Base-by-base conservation (phyloP, 257 asterid genomes). In the Solanum virginianum region DNA sequence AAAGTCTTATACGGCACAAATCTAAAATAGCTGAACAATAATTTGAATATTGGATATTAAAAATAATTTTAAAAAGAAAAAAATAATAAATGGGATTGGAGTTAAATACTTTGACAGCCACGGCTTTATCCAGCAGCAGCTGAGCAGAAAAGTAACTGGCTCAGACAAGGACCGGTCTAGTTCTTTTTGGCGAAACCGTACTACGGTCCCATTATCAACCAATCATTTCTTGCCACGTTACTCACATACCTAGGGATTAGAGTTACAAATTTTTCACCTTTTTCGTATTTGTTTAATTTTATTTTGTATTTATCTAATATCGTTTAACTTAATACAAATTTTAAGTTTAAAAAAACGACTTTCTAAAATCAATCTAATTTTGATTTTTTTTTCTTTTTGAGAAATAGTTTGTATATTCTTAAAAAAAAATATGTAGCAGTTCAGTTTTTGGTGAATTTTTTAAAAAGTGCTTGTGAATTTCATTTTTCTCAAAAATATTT, bases 101-200 rank as follows among this genome's bases (percentile, higher is more conserved):
- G 14, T 59, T 13, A 59, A 68, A 29, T 15, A 29, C 36, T 68
- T 68, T 69, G 16, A 5, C 26, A 39, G 51, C 5, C 79, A 16
- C 51, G 15, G 39, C 15, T 17, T 69, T 68, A 36, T 49, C 66
- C 68, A 39, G 51, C 17, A 39, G 8, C 36, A n/a, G 66, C 1
- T 8, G 45, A 43, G 59, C 87, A 84, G 59, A 82, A 53, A 63
- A 41, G 85, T 83, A 75, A 79, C 88, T 91, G 90, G 92, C 41
- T 83, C 54, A 53, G 91, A 91, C 81, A 91, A 88, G 82, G 93
- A 93, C 94, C 89, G 87, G 93, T 87, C 92, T 91, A 85, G 91
- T 87, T 89, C 91, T 85, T 87, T 91, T 92, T 86, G 91, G 89
- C 90, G 41, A 89, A 90, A 82, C 70, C 89, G 66, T 66, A 59